Evolutionary conservation across 768 basidiomycete species (phyloP).

Genomic region (Psilocybe cubensis): DNA sequence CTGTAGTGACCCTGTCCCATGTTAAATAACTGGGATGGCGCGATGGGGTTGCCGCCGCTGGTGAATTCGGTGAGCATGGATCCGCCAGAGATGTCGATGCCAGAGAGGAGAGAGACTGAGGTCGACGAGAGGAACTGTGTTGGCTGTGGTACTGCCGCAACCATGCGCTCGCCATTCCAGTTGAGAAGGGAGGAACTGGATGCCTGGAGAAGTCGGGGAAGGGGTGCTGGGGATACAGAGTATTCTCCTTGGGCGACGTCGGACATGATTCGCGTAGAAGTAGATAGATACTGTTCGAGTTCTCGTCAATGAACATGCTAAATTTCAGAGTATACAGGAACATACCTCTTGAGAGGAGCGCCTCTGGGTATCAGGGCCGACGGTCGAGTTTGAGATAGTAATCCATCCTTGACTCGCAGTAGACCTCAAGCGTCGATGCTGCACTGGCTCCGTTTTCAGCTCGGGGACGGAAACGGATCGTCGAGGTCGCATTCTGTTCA

Average conservation of each 20-base stretch:
- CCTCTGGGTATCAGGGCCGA: conserved; percentile 4
- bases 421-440: conserved; percentile 23
- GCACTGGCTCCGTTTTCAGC: conserved; percentile 11
- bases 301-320: not conserved
- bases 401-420: conserved; percentile 25
- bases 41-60: conserved; percentile 21
- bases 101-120: conserved; percentile 22
- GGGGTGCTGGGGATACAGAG: conserved; percentile 15
- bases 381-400: conserved; percentile 10
- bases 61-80: conserved; percentile 21
- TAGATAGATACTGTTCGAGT: conserved; percentile 13
- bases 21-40: conserved; percentile 12
- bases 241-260: conserved; percentile 4
- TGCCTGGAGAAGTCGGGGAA: conserved; percentile 15
- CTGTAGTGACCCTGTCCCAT: not conserved
- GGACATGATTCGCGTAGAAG: conserved; percentile 9
- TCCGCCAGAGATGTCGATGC: conserved; percentile 9
- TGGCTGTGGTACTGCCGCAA: conserved; percentile 21
- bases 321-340: not conserved
- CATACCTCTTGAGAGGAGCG: conserved; percentile 16
- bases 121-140: conserved; percentile 24
- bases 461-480: conserved; percentile 37
- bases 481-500: conserved; percentile 20
- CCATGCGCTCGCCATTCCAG: conserved; percentile 39
- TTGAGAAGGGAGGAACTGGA: conserved; percentile 39